phyloP scores from a whole-genome alignment of 106 monocot species.

The Dioscorea zingiberensis region DNA sequence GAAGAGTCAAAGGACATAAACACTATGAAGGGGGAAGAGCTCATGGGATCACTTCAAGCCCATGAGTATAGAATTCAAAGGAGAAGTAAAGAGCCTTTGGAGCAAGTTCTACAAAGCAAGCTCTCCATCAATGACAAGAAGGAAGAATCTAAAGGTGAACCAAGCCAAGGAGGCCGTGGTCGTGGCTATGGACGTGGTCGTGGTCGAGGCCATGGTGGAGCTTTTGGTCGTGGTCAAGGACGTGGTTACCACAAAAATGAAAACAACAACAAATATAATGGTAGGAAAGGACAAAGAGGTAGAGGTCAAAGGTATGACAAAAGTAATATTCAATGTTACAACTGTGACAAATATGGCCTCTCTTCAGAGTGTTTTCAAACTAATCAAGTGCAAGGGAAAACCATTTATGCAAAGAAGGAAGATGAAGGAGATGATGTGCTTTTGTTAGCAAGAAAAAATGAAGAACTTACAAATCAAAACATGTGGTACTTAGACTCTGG shows the following conservation, averaged over 20 bases:
- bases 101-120: not conserved
- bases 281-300: too few species aligned
- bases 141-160: not conserved
- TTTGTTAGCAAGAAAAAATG: not conserved
- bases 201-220: too few species aligned
- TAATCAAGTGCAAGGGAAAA: not conserved
- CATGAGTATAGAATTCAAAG: not conserved
- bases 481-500: not conserved
- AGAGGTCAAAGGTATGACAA: too few species aligned
- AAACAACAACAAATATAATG: too few species aligned
- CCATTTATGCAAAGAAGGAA: not conserved
- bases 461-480: not conserved
- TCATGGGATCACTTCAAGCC: not conserved
- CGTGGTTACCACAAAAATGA: not conserved
- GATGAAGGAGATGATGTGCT: not conserved
- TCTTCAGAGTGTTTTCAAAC: slow-evolving; percentile 1
- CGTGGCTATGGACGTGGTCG: too few species aligned
- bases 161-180: too few species aligned
- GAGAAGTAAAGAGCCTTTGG: not conserved
- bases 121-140: slow-evolving; percentile 1
- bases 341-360: not conserved
- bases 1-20: not conserved
- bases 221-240: not conserved
- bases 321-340: not conserved
- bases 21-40: not conserved